Conservation (phyloP, 2,329 filamentous ascomycete species). For the Lachnellula hyalina region DNA sequence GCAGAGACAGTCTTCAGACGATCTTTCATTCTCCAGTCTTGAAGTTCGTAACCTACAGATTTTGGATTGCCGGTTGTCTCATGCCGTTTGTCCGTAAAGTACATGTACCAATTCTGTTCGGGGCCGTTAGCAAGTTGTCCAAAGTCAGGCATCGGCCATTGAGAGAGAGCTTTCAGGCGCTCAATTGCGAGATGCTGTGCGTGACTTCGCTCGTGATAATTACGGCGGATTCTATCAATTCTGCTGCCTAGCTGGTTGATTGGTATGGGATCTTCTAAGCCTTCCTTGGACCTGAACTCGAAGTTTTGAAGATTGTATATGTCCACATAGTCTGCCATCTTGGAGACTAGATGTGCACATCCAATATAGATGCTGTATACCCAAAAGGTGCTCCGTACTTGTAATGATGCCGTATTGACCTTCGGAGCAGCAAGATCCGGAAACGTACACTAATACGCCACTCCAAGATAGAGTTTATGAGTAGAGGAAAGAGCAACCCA, state of each 20-base stretch:
- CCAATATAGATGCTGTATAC: neutral
- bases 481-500: slow-evolving; percentile 36
- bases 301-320: neutral
- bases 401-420: neutral
- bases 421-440: neutral
- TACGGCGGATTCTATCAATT: neutral
- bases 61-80: slow-evolving; percentile 89
- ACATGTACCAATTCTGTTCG: slow-evolving; percentile 96
- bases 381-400: slow-evolving; percentile 1
- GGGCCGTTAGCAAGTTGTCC: slow-evolving; percentile 16
- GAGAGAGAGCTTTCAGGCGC: neutral
- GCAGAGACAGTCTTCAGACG: slow-evolving; percentile 94
- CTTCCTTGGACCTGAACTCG: neutral
- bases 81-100: slow-evolving; percentile 96
- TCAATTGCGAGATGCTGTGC: neutral
- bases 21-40: slow-evolving; percentile 98
- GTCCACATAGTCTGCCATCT: neutral
- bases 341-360: neutral
- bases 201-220: neutral
- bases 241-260: neutral
- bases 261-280: neutral
- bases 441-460: neutral
- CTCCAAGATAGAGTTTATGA: neutral
- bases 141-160: neutral
- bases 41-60: slow-evolving; percentile 57